Percentiles rank a stretch among this genome's conserved stretches.
These are phyloP conservation scores for Epithemia pelagica DNA, from an alignment of 108 stramenopile species.

Conservation along the genomic window DNA sequence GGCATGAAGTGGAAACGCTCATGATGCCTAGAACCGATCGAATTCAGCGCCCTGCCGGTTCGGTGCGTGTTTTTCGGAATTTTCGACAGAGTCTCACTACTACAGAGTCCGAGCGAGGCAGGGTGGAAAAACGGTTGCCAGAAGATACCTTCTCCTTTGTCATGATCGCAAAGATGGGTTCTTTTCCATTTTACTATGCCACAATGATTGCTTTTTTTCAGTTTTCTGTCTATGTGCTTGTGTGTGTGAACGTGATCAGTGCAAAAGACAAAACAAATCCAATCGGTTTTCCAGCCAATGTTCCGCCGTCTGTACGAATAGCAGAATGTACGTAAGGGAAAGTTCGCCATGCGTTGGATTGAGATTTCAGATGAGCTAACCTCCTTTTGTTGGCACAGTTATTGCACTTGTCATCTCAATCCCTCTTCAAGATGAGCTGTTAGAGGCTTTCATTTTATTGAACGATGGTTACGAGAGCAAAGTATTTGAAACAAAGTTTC, in stretches of 20 bases:
- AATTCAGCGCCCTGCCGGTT: too few relatives aligned
- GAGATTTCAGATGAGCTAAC: neutral
- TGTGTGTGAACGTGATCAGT: neutral
- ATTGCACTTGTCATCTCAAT: neutral
- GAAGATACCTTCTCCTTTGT: too few relatives aligned
- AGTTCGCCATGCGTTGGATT: neutral
- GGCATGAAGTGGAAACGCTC: too few relatives aligned
- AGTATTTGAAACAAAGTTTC: neutral
- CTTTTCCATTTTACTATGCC: too few relatives aligned
- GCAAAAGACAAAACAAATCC: neutral
- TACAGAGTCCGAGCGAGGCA: too few relatives aligned
- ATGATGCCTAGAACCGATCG: too few relatives aligned
- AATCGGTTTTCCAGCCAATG: slow-evolving; percentile 1
- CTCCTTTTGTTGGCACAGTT: neutral
- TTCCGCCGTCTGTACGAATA: neutral
- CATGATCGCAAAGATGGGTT: too few relatives aligned
- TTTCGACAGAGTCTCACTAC: too few relatives aligned
- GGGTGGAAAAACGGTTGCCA: too few relatives aligned
- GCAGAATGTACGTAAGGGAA: neutral
- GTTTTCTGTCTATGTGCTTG: too few relatives aligned
- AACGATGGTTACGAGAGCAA: neutral
- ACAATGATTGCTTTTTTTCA: too few relatives aligned
- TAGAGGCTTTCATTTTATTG: neutral
- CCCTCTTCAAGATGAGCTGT: neutral
- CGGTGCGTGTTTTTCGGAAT: too few relatives aligned